These are phyloP conservation scores for Pythium insidiosum DNA, from an alignment of 352 stramenopile species.

Conservation along the genomic window DNA sequence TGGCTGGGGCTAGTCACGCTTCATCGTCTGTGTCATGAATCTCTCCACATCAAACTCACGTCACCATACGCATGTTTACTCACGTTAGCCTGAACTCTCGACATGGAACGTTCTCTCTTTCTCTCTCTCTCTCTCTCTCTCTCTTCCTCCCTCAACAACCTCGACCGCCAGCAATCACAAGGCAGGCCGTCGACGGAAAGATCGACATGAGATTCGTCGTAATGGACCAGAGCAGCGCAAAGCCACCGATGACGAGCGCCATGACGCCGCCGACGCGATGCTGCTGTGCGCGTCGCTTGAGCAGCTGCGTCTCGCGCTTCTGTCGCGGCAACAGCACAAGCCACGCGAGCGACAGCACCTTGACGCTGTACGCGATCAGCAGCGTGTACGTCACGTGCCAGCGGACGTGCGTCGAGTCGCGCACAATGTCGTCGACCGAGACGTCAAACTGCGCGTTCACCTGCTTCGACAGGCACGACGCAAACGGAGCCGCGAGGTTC, in stretches of 20 bases:
- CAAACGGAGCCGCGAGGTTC: constrained; percentile 25
- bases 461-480: constrained; percentile 24
- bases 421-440: constrained; percentile 19
- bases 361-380: constrained; percentile 29
- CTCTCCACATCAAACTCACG: no score
- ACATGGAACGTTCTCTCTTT: no score
- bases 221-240: constrained; percentile 50
- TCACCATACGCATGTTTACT: no score
- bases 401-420: constrained; percentile 21
- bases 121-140: no score
- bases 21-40: no score
- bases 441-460: constrained; percentile 31
- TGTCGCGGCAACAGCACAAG: constrained; percentile 48
- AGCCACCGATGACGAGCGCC: constrained; percentile 24
- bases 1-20: no score
- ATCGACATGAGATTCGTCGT: constrained; percentile 48
- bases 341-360: constrained; percentile 33
- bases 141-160: constrained; percentile 44
- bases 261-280: constrained; percentile 28
- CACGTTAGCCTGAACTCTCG: no score
- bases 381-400: constrained; percentile 24
- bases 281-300: constrained; percentile 24
- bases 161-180: constrained; percentile 40
- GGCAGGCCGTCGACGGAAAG: constrained; percentile 43
- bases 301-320: constrained; percentile 38